These are phyloP conservation scores for Pseudogymnoascus pannorum DNA, from an alignment of 2,329 filamentous ascomycete genomes.

Conservation along the genomic window DNA sequence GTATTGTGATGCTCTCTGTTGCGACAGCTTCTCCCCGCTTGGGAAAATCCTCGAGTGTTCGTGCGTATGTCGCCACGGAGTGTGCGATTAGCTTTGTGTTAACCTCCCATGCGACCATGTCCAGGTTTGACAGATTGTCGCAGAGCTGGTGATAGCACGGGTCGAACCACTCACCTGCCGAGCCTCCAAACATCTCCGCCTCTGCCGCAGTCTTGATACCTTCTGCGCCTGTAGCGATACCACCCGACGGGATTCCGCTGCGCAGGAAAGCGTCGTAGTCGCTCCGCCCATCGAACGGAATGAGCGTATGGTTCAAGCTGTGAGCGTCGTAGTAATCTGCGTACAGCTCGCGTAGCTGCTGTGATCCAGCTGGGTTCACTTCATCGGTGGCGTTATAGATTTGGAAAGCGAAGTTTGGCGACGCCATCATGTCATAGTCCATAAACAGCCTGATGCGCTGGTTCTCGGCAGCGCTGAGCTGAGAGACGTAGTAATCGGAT, in stretches of 20 bases:
- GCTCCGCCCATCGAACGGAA: conserved; percentile 69
- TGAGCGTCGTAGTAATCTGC: conserved; percentile 57
- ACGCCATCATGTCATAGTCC: conserved; percentile 66
- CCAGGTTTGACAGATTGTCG: conserved; percentile 51
- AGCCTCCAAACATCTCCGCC: conserved; percentile 61
- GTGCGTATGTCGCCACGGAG: conserved; percentile 62
- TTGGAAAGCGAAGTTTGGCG: conserved; percentile 58
- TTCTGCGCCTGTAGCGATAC: conserved; percentile 72
- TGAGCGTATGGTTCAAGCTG: conserved; percentile 59
- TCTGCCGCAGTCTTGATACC: conserved; percentile 65
- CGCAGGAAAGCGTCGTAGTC: conserved; percentile 75
- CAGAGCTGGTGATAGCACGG: conserved; percentile 56
- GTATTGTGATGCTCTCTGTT: conserved; percentile 26
- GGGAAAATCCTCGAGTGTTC: conserved; percentile 59
- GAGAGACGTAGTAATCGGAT: conserved; percentile 54
- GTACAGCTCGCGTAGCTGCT: conserved; percentile 61
- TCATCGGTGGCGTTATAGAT: conserved; percentile 67
- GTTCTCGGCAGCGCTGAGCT: conserved; percentile 51
- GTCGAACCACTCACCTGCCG: conserved; percentile 53
- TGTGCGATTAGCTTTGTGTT: conserved; percentile 63
- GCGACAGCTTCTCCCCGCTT: conserved; percentile 34
- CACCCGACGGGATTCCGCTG: conserved; percentile 64
- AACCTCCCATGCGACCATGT: conserved; percentile 51
- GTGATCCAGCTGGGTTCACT: conserved; percentile 62
- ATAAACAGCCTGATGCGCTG: conserved; percentile 57